Conservation (phyloP, 2,329 filamentous ascomycete genomes). For the Colletotrichum aenigma region DNA sequence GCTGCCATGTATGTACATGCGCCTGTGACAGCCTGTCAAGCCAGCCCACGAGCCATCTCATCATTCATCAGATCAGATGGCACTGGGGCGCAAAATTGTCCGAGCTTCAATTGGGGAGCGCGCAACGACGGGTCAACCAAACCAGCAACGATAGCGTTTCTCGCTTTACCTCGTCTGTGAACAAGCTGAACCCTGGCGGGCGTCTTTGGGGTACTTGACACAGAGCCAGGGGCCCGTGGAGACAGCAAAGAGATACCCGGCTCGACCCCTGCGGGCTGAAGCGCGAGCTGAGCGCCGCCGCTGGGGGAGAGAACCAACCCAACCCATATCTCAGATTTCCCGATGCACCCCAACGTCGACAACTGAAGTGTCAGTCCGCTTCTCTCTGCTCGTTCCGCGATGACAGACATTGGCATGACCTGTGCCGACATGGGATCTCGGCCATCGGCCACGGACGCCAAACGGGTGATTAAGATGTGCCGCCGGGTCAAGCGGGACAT, state of each 20-base stretch:
- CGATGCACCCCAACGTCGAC: not conserved
- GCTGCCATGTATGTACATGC: constrained; percentile 9
- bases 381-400: not conserved
- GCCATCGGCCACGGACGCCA: not conserved
- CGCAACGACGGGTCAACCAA: not conserved
- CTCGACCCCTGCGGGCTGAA: not conserved
- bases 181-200: not conserved
- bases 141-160: not conserved
- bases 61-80: constrained; percentile 14
- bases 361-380: not conserved
- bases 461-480: not conserved
- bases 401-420: not conserved
- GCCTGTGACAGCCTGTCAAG: constrained; percentile 18
- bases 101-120: constrained; percentile 4
- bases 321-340: not conserved
- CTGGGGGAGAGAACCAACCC: not conserved
- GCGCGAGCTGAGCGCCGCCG: not conserved
- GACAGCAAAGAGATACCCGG: not conserved
- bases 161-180: not conserved
- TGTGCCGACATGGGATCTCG: not conserved
- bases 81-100: constrained; percentile 5
- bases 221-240: not conserved
- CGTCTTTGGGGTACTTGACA: not conserved
- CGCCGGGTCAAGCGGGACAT: not conserved
- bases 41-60: not conserved